Evolutionary conservation across 306 rosid genomes (phyloP), one percentile per base, ranked within the genome.

Genomic region (Ochetophila trinervis): DNA sequence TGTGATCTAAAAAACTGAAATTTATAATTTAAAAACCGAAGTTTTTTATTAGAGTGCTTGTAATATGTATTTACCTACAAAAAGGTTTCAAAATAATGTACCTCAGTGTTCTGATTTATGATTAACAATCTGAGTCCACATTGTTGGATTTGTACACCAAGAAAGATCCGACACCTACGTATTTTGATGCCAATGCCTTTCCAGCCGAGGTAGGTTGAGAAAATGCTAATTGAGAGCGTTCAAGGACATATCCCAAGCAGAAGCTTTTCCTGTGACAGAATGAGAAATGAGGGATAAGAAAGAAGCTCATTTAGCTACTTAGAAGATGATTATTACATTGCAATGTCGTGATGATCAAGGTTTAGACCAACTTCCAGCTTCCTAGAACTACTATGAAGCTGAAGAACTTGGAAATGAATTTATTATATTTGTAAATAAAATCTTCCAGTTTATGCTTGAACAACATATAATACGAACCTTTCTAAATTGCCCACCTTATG

Each of bases 191-290:
- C 87, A 93, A 75, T 54, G 85, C 83, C 78, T 74, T 84, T 74
- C 97, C 99, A 58, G 67, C 67, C 7, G 85, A 83, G 71, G 96
- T 87, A 57, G 93, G 99, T 72, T 79, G 87, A 60, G 99, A 90
- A 83, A 89, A 84, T 72, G 96, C 94, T 73, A 86, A 36, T 42
- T 86, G 88, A 67, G 81, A 60, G 48, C 64, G 83, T 64, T 84
- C 84, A 57, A 90, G 83, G 55, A 62, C 88, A 55, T 57, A 22
- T 52, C 78, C 93, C 60, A n/a, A 8, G 78, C 80, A 74, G 71
- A 89, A 93, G 70, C 81, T 84, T 78, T 63, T 82, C 81, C 96
- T 93, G 91, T 58, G 47, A 76, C 5, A 49, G 45, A 72, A 17
- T 47, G 5, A 47, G 17, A 47, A 11, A 47, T 11, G 2, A 47